Evolutionary conservation across 257 asterid species (phyloP).

Genomic region (Scutellaria baicalensis): DNA sequence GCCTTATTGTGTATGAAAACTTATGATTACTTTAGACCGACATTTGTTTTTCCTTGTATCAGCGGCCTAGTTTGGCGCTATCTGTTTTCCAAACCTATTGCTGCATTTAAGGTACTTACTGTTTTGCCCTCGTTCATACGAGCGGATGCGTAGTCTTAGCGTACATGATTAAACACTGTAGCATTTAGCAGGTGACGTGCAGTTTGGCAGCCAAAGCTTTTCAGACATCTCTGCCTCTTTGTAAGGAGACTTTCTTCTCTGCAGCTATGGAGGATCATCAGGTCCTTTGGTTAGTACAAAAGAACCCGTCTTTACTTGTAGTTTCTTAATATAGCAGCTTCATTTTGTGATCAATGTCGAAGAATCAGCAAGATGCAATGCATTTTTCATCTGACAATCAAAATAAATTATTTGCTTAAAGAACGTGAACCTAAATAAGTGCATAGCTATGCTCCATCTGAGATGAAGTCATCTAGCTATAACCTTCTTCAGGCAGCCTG

Average conservation of each 20-base stretch:
- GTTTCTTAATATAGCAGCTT: background rate
- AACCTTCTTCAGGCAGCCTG: too few species aligned
- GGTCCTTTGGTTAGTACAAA: constrained; percentile 52
- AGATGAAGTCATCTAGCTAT: too few species aligned
- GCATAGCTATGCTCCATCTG: background rate
- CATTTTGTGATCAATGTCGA: background rate
- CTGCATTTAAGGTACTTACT: constrained; percentile 73
- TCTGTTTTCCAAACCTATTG: constrained; percentile 85
- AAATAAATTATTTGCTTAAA: background rate
- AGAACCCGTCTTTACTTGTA: background rate
- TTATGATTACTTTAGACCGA: constrained; percentile 15
- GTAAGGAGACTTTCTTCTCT: constrained; percentile 87
- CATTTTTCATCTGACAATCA: background rate
- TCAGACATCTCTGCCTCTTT: constrained; percentile 85
- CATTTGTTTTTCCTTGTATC: constrained; percentile 9
- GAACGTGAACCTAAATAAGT: background rate
- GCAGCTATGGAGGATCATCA: constrained; percentile 59
- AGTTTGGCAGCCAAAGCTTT: constrained; percentile 97
- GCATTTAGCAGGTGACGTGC: constrained; percentile 59
- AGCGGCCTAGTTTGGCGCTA: constrained; percentile 90
- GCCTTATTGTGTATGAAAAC: background rate
- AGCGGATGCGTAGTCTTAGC: background rate
- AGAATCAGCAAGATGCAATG: background rate
- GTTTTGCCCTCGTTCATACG: background rate
- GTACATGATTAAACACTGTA: background rate